phyloP scores from a whole-genome alignment of 2,329 filamentous ascomycete species.

The Cladophialophora yegresii region DNA sequence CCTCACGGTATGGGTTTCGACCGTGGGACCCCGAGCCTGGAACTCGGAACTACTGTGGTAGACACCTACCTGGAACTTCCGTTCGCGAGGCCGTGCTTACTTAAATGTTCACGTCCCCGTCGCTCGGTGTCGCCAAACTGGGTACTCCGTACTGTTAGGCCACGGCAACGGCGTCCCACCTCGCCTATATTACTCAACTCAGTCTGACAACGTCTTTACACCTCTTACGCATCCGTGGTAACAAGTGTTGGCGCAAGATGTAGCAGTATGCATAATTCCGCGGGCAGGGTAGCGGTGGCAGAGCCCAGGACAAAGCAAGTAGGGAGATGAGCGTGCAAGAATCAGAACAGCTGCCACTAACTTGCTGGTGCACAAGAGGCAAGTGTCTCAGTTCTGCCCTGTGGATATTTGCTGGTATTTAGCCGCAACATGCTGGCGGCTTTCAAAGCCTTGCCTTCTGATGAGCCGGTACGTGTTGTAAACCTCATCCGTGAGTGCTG shows the following conservation, averaged over 20 bases:
- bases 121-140: too few relatives aligned
- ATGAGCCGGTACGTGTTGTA: not conserved
- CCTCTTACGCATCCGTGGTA: not conserved
- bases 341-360: not conserved
- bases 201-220: too few relatives aligned
- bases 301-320: not conserved
- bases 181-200: too few relatives aligned
- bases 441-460: not conserved
- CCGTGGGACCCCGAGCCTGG: too few relatives aligned
- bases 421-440: not conserved
- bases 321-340: not conserved
- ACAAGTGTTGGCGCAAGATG: not conserved
- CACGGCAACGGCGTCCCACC: too few relatives aligned
- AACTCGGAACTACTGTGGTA: too few relatives aligned
- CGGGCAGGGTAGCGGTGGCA: not conserved
- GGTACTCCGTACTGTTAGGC: too few relatives aligned
- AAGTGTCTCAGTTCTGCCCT: not conserved
- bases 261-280: not conserved
- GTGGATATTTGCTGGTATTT: not conserved
- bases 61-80: not conserved
- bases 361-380: not conserved
- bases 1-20: too few relatives aligned
- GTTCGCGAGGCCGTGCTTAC: not conserved
- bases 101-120: not conserved
- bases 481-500: too few relatives aligned